phyloP scores from a whole-genome alignment of 2,329 filamentous ascomycete genomes.

The Colletotrichum simmondsii region DNA sequence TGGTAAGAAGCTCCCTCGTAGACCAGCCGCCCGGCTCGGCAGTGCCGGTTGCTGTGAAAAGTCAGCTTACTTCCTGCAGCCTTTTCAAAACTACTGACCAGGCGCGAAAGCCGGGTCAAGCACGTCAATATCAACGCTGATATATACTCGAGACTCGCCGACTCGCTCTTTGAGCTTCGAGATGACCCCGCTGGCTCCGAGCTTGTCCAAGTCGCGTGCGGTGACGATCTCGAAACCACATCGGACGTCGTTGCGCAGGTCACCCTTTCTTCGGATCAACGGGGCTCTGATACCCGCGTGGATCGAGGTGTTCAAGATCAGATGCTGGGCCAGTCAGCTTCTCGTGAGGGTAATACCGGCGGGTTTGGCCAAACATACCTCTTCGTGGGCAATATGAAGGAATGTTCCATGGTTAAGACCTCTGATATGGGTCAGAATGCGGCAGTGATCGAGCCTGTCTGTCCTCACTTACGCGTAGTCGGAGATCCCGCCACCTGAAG shows the following conservation, averaged over 20 bases:
- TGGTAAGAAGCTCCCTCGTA: conserved; percentile 78
- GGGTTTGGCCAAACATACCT: conserved; percentile 43
- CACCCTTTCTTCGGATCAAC: conserved; percentile 57
- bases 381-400: conserved; percentile 70
- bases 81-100: conserved; percentile 43
- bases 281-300: conserved; percentile 72
- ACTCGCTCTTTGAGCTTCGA: conserved; percentile 69
- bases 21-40: conserved; percentile 86
- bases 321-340: conserved; percentile 44
- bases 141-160: conserved; percentile 67
- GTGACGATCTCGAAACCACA: conserved; percentile 69
- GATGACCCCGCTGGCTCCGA: conserved; percentile 74
- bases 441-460: background rate
- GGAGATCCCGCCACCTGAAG: conserved; percentile 63
- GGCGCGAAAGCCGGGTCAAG: conserved; percentile 77
- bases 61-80: background rate
- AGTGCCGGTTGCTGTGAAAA: conserved; percentile 72
- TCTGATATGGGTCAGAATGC: conserved; percentile 40
- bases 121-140: conserved; percentile 85
- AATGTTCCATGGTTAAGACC: conserved; percentile 72
- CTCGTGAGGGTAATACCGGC: background rate
- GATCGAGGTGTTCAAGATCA: conserved; percentile 67
- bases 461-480: conserved; percentile 62
- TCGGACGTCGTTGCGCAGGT: conserved; percentile 65
- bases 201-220: conserved; percentile 76